Evolutionary conservation across 164 flowering plant species (phyloP).

Genomic region (Chimonanthus salicifolius): DNA sequence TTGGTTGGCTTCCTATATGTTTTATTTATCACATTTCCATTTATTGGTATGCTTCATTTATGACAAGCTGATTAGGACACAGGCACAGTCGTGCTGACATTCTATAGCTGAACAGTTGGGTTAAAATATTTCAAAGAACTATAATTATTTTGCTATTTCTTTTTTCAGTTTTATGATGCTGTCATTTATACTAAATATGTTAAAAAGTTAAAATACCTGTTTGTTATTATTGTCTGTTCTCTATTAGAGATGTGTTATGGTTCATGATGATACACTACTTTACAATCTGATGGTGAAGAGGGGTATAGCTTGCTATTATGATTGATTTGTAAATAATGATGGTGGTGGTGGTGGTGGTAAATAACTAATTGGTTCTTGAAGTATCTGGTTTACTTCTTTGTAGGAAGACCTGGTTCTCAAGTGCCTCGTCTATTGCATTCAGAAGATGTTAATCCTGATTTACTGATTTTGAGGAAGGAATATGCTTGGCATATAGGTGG

Average conservation of each 20-base stretch:
- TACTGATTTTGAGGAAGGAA: constrained; percentile 52
- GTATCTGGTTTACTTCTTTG: constrained; percentile 6
- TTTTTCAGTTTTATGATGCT: not conserved
- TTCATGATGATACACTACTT: not conserved
- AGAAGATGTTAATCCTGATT: constrained; percentile 35
- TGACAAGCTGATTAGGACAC: not conserved
- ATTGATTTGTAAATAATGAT: not conserved
- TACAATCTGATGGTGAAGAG: not conserved
- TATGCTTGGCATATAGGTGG: constrained; percentile 96
- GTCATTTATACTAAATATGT: not conserved
- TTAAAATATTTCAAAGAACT: no score
- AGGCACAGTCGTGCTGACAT: not conserved
- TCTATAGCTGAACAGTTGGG: not conserved
- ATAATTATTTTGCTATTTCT: no score
- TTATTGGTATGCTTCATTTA: no score
- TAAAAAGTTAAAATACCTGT: no score
- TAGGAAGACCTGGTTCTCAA: constrained; percentile 56
- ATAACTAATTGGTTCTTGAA: not conserved
- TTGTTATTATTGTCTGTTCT: not conserved
- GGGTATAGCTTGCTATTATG: no score
- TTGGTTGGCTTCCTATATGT: not conserved
- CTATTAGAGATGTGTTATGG: not conserved
- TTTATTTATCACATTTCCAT: not conserved
- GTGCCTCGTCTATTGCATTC: constrained; percentile 50
- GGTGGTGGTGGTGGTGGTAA: not conserved